These are phyloP conservation scores for Kitagawia praeruptora DNA, from an alignment of 129 eudicot species.

Conservation along the genomic window DNA sequence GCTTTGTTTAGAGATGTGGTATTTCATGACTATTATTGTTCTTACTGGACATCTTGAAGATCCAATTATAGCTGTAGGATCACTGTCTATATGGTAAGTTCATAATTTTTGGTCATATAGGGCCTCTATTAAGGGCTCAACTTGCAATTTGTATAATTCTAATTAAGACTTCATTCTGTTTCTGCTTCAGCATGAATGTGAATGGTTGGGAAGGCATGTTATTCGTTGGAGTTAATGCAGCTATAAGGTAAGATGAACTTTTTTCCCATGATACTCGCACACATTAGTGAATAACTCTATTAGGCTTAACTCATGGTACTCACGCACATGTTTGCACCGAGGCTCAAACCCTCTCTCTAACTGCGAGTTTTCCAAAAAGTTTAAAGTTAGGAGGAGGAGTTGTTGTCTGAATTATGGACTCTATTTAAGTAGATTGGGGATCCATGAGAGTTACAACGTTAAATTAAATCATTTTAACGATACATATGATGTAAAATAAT, in stretches of 20 bases:
- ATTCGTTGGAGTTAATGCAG: conserved; percentile 72
- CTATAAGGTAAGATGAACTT: conserved; percentile 38
- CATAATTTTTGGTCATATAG: background rate
- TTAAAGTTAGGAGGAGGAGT: too few species aligned
- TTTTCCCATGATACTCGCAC: background rate
- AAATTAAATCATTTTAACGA: too few species aligned
- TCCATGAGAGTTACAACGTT: too few species aligned
- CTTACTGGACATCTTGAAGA: conserved; percentile 74
- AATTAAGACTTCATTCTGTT: background rate
- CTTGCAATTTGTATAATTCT: background rate
- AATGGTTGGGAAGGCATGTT: conserved; percentile 92
- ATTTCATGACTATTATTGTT: conserved; percentile 68
- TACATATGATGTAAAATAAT: too few species aligned
- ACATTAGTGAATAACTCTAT: background rate
- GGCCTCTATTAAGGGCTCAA: background rate
- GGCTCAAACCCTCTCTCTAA: background rate
- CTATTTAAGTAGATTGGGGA: too few species aligned
- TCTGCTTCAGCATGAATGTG: conserved; percentile 56
- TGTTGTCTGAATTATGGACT: too few species aligned
- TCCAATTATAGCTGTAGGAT: conserved; percentile 63
- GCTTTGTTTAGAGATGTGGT: conserved; percentile 79
- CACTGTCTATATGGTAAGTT: conserved; percentile 67
- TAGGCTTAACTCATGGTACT: background rate
- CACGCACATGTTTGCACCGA: background rate
- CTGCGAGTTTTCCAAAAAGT: background rate